Evolutionary conservation across 1,284 basidiomycete genomes (phyloP).

Genomic region (Malassezia sp.): DNA sequence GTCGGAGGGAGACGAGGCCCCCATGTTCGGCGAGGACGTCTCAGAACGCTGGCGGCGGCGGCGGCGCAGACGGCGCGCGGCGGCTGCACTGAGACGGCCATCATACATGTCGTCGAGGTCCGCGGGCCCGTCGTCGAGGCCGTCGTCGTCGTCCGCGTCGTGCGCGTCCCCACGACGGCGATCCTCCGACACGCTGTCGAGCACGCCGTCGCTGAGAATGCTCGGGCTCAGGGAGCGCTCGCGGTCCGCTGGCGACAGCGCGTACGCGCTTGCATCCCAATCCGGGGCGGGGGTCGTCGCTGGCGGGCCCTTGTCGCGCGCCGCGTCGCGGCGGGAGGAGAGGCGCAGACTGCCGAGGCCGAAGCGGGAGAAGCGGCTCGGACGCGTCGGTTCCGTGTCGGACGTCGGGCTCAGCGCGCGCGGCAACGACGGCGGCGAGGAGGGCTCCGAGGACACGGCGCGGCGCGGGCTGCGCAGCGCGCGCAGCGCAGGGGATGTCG

Average conservation of each 20-base stretch:
- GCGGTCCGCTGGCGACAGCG: too few species aligned
- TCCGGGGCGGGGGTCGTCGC: background rate
- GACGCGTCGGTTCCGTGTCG: slow-evolving; percentile 12
- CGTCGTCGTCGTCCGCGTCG: slow-evolving; percentile 11
- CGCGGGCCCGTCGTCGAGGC: slow-evolving; percentile 12
- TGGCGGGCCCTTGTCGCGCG: too few species aligned
- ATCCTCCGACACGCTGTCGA: too few species aligned
- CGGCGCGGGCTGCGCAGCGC: slow-evolving; percentile 10
- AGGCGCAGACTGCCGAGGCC: slow-evolving; percentile 24
- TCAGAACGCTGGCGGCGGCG: background rate
- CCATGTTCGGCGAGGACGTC: background rate
- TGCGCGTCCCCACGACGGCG: too few species aligned
- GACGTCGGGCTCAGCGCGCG: background rate
- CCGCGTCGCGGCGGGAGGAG: too few species aligned
- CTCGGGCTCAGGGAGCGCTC: too few species aligned
- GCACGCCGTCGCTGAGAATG: too few species aligned
- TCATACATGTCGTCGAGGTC: slow-evolving; percentile 20
- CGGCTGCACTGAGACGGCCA: slow-evolving; percentile 9
- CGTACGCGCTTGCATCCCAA: too few species aligned
- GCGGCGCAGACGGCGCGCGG: slow-evolving; percentile 17
- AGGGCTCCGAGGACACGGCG: slow-evolving; percentile 3
- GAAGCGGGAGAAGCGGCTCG: slow-evolving; percentile 22
- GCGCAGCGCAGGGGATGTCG: slow-evolving; percentile 6
- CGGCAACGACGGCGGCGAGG: slow-evolving; percentile 3
- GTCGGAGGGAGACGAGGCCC: background rate